Conservation (phyloP, 2,329 filamentous ascomycete species). For the Exophiala lecanii-corni region DNA sequence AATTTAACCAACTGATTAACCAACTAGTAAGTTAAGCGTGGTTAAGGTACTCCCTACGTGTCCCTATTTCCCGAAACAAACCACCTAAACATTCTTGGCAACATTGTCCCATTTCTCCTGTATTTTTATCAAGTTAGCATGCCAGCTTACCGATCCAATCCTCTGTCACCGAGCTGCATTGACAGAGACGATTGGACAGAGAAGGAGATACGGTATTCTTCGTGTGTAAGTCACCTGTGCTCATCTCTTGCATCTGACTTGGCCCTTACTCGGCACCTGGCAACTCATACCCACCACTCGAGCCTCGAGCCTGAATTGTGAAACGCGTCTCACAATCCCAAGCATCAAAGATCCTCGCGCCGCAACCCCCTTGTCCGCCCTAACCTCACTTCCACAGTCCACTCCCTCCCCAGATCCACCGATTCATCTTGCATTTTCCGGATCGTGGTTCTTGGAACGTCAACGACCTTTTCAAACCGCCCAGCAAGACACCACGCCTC, state of each 20-base stretch:
- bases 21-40: too few species aligned
- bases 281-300: too few species aligned
- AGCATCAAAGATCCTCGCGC: neutral
- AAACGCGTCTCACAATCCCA: neutral
- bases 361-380: neutral
- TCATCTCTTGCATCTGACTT: too few species aligned
- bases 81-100: slow-evolving; percentile 3
- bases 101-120: neutral
- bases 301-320: neutral
- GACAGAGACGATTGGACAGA: slow-evolving; percentile 9
- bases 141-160: slow-evolving; percentile 3
- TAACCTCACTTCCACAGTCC: neutral
- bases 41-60: too few species aligned
- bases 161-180: neutral
- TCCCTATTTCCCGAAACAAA: neutral
- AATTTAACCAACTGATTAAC: too few species aligned
- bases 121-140: too few species aligned
- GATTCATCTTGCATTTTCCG: slow-evolving; percentile 1
- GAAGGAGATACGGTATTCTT: neutral
- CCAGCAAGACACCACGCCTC: too few species aligned
- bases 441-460: too few species aligned
- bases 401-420: slow-evolving; percentile 23
- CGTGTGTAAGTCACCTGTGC: too few species aligned
- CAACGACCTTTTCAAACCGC: too few species aligned
- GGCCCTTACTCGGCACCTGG: too few species aligned